Evolutionary conservation across 2,329 filamentous ascomycete genomes (phyloP).

Genomic region (Ophiostoma pallidulum): DNA sequence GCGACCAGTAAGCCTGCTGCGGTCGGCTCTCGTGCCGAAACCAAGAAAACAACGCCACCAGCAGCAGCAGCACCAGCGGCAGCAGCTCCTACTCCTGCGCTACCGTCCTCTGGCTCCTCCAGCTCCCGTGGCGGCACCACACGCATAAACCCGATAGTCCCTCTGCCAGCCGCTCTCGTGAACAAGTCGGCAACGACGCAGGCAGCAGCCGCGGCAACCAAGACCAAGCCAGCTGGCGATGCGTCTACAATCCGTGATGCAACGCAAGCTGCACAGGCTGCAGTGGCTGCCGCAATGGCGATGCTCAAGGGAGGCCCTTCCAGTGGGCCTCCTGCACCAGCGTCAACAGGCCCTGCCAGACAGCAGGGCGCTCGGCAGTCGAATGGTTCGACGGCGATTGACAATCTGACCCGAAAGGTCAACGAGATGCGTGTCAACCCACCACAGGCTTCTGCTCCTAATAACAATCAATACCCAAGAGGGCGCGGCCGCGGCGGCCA

Average conservation of each 20-base stretch:
- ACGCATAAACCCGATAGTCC: conserved; percentile 57
- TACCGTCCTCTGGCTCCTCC: too few species aligned
- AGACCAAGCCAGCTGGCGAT: conserved; percentile 29
- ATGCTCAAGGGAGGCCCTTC: conserved; percentile 43
- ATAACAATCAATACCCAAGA: conserved; percentile 16
- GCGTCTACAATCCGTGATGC: conserved; percentile 50
- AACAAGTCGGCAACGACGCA: conserved; percentile 21
- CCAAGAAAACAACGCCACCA: background rate
- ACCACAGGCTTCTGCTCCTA: conserved; percentile 31
- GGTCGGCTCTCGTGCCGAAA: conserved; percentile 25
- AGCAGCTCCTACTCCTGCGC: conserved; percentile 21
- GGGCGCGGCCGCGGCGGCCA: conserved; percentile 36
- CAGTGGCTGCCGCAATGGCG: conserved; percentile 72
- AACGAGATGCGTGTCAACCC: conserved; percentile 66
- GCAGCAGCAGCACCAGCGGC: background rate
- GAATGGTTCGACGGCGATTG: conserved; percentile 41
- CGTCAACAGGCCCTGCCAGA: background rate
- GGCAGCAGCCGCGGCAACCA: conserved; percentile 27
- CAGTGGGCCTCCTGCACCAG: conserved; percentile 19
- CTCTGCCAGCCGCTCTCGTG: conserved; percentile 42
- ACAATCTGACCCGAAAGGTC: conserved; percentile 65
- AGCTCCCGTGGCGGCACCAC: conserved; percentile 36
- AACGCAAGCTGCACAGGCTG: conserved; percentile 64
- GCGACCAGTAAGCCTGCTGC: conserved; percentile 31
- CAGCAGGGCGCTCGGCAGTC: conserved; percentile 20